These are phyloP conservation scores for Cladophialophora chaetospira DNA, from an alignment of 2,329 filamentous ascomycete genomes.

Conservation along the genomic window DNA sequence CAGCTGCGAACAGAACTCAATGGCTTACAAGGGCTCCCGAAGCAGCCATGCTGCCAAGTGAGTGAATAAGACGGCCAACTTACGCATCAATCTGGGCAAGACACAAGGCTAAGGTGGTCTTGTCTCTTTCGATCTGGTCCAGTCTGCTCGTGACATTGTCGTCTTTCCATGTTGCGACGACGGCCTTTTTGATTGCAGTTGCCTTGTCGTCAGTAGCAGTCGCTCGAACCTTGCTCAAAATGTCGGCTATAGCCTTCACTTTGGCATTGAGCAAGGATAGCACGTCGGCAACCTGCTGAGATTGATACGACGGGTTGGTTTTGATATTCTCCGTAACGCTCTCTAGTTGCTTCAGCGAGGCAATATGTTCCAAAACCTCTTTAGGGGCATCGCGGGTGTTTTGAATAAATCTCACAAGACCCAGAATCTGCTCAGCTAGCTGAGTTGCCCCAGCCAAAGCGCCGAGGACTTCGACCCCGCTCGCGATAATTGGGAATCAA, in stretches of 20 bases:
- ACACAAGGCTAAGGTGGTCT: conserved; percentile 1
- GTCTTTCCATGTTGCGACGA: background rate
- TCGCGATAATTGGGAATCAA: background rate
- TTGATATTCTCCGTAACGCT: conserved; percentile 1
- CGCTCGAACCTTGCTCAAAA: background rate
- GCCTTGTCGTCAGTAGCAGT: background rate
- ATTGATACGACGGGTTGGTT: background rate
- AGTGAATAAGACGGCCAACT: background rate
- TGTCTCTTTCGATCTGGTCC: conserved; percentile 3
- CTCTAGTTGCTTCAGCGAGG: background rate
- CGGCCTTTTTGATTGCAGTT: background rate
- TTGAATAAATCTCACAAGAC: background rate
- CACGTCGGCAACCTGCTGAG: background rate
- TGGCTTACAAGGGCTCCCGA: too few species aligned
- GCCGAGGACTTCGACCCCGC: background rate
- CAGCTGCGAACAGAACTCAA: too few species aligned
- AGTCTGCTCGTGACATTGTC: conserved; percentile 1
- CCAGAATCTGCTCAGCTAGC: background rate
- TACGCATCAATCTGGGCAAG: conserved; percentile 3
- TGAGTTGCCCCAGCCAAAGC: background rate
- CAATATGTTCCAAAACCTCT: background rate
- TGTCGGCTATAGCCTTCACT: background rate
- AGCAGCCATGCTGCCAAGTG: too few species aligned
- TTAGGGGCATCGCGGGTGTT: background rate
- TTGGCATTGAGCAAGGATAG: background rate